Evolutionary conservation across 2,329 filamentous ascomycete genomes (phyloP).

Genomic region (Claviceps africana): DNA sequence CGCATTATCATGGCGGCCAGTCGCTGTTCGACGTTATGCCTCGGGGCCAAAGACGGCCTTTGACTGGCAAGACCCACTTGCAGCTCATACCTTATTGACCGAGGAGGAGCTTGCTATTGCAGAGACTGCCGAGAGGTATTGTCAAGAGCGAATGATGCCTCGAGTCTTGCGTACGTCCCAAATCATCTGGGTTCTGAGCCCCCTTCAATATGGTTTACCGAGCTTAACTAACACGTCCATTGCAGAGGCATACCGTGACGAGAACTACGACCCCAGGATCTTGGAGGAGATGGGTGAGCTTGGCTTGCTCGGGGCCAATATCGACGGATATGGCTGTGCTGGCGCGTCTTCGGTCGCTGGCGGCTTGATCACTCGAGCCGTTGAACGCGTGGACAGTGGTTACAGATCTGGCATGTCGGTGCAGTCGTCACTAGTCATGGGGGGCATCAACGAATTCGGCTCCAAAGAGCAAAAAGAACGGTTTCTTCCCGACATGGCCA

Average conservation of each 20-base stretch:
- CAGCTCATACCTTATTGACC: slow-evolving; percentile 59
- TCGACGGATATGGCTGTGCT: slow-evolving; percentile 78
- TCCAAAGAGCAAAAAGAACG: slow-evolving; percentile 77
- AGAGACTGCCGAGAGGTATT: slow-evolving; percentile 86
- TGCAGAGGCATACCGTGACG: slow-evolving; percentile 68
- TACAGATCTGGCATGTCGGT: slow-evolving; percentile 91
- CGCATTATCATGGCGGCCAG: slow-evolving; percentile 12
- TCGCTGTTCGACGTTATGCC: slow-evolving; percentile 20
- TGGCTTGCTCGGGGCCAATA: slow-evolving; percentile 74
- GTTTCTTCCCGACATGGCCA: slow-evolving; percentile 67
- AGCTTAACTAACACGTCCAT: not conserved
- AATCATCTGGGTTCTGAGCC: not conserved
- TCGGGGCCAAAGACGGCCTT: slow-evolving; percentile 35
- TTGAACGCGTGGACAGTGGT: slow-evolving; percentile 81
- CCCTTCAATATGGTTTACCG: not conserved
- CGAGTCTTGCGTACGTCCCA: slow-evolving; percentile 62
- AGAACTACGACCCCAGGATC: slow-evolving; percentile 75
- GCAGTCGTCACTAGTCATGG: slow-evolving; percentile 87
- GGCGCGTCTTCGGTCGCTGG: slow-evolving; percentile 77
- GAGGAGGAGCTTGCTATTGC: slow-evolving; percentile 84
- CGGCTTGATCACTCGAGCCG: slow-evolving; percentile 79
- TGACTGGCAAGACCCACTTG: slow-evolving; percentile 85
- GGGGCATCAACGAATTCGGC: slow-evolving; percentile 77
- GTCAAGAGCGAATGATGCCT: slow-evolving; percentile 76
- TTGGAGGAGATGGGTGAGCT: slow-evolving; percentile 85